These are phyloP conservation scores for Avena atlantica DNA, from an alignment of 176 grass and related monocot genomes.

Conservation along the genomic window DNA sequence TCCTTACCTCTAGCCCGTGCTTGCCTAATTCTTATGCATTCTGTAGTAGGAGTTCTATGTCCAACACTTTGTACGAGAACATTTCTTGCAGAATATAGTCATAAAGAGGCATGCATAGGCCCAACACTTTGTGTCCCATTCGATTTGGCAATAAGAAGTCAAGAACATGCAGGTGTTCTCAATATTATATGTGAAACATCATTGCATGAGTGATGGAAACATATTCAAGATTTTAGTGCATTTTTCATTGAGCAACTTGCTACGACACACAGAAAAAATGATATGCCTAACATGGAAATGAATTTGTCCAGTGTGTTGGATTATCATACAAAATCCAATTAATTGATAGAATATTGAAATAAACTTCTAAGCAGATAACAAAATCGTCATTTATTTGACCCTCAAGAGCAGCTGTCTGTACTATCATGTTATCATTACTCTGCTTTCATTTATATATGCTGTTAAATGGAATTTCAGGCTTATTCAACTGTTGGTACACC, in stretches of 20 bases:
- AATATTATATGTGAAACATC: conserved; percentile 7
- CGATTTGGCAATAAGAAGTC: not conserved
- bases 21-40: conserved; percentile 16
- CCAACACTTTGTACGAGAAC: not conserved
- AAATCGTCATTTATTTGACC: conserved; percentile 12
- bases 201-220: not conserved
- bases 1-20: not conserved
- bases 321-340: not conserved
- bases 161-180: not conserved
- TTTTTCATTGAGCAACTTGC: not conserved
- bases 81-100: conserved; percentile 29
- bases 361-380: conserved; percentile 10
- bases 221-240: not conserved
- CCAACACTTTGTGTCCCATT: not conserved
- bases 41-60: not conserved
- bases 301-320: conserved; percentile 21
- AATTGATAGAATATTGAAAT: not conserved
- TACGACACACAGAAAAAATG: not conserved
- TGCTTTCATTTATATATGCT: conserved; percentile 34
- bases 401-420: not conserved
- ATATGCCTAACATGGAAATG: conserved; percentile 19
- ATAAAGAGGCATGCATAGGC: conserved; percentile 13
- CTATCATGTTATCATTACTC: not conserved
- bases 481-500: conserved; percentile 96
- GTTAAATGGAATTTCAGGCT: conserved; percentile 54